These are phyloP conservation scores for Collybia sp. DNA, from an alignment of 768 basidiomycete genomes.

Conservation along the genomic window DNA sequence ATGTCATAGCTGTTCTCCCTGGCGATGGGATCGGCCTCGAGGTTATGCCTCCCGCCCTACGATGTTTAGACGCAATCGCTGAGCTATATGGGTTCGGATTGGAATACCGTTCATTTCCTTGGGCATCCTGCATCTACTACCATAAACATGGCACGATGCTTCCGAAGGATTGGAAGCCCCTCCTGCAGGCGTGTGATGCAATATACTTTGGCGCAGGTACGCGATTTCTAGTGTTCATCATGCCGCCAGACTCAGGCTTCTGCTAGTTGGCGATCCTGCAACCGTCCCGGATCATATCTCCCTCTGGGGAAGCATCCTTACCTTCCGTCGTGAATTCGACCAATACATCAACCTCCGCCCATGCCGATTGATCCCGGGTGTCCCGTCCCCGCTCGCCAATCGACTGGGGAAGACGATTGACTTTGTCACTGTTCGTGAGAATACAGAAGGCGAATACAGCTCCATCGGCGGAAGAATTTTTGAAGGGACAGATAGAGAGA, in stretches of 20 bases:
- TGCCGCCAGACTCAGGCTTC: conserved; percentile 9
- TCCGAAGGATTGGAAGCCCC: conserved; percentile 35
- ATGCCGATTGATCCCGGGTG: conserved; percentile 43
- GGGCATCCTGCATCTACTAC: conserved; percentile 44
- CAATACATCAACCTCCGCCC: conserved; percentile 49
- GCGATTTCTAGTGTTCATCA: neutral
- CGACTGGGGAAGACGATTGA: conserved; percentile 37
- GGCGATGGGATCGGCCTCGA: conserved; percentile 53
- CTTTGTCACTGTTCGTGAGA: conserved; percentile 52
- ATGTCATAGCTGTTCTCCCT: conserved; percentile 43
- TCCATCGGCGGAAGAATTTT: conserved; percentile 41
- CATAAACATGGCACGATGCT: conserved; percentile 42
- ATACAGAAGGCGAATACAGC: conserved; percentile 55
- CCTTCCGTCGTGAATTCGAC: conserved; percentile 48
- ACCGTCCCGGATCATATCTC: conserved; percentile 54
- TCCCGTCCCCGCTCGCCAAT: conserved; percentile 40
- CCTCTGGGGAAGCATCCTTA: conserved; percentile 45
- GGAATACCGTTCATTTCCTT: conserved; percentile 40
- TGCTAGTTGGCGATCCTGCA: conserved; percentile 39
- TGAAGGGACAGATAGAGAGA: conserved; percentile 32
- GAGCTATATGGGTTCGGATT: conserved; percentile 39
- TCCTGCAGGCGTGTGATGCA: conserved; percentile 35
- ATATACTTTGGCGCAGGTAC: conserved; percentile 45
- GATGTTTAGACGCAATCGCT: conserved; percentile 38
- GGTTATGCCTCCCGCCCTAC: conserved; percentile 43